Base-by-base conservation (phyloP, 306 rosid genomes). In the Quercus wislizeni region DNA sequence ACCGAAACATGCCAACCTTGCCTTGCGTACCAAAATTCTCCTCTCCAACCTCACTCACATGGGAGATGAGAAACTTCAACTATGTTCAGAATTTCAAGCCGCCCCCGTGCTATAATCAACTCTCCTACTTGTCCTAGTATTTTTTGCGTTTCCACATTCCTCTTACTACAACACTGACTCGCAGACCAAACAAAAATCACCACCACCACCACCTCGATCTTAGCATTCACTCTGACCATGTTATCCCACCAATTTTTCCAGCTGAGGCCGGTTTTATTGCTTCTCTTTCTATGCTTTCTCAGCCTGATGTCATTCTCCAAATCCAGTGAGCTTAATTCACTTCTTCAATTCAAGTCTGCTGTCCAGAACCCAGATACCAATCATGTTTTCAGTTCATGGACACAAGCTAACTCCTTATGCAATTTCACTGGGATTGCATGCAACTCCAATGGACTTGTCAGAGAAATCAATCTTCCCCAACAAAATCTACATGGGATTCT, bases 401-500 rank as follows among this genome's bases (percentile, higher is more conserved):
- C 38, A 0, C 71, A 12, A 51, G 55, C 65, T 8, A 82, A 70
- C 31, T 58, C 82, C 49, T 73, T 82, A 1, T 88, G 94, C 86
- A 76, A 19, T 70, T 94, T 92, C 94, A 56, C 71, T 0, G 97
- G 98, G 27, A 78, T 92, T 75, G 46, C 38, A 1, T 94, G 98
- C 80, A 41, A 89, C 76, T 78, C 89, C 25, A 62, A 85, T n/a
- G 85, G 89, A 1, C 71, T 67, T 27, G 97, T 94, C n/a, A 38
- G 85, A 5, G 87, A 91, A 83, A 91, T 94, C 90, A 85, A 89
- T 23, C 92, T 94, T 12, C 23, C 89, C 12, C 5, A 68, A 0
- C 74, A 81, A 17, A 80, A 84, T 10, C 83, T 94, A 14, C 54
- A 63, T 27, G 97, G 98, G 8, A 52, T 87, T 78, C 78, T 94